Evolutionary conservation across 1,284 basidiomycete species (phyloP), one percentile per base, ranked within the genome.

Genomic region (Omphalotus olearius): DNA sequence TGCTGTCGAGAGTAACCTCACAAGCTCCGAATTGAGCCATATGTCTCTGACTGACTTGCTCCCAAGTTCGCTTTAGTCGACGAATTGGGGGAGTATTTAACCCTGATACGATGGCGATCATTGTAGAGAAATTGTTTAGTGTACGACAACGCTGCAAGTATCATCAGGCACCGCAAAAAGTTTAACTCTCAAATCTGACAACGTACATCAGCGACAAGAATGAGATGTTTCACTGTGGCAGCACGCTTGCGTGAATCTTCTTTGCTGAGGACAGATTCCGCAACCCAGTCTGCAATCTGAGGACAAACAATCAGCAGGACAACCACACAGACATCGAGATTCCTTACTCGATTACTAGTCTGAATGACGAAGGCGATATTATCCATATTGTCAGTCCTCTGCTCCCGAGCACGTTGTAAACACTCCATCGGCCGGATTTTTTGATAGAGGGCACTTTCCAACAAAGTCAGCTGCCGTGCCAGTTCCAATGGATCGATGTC

Each of bases 101-200:
- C 2, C 94, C 97, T 3, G 94, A 96, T 9, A 97, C 85, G 51
- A 99, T 93, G 26, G 96, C 93, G 62, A 93, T 93, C 83, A 98
- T 90, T 11, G 89, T 91, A 11, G 94, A 96, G 69, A 93, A 99
- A 69, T 99, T 99, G 65, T 96, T 91, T 58, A 99, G 70, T 14
- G 72, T 69, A 45, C 93, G 85, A 69, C 96, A 99, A 43, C 90
- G 88, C 93, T 98, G 59, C 51, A 47, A 56, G 30, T 33, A 40
- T 55, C 17, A 48, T 50, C 45, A 35, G 57, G 50, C 7, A 37
- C 43, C 20, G 37, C 42, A n/a, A 45, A 47, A 47, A 23, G 10
- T 1, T 6, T 4, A 3, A 20, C 20, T 7, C 18, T 13, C 14
- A 23, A 5, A 20, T 35, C 23, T 17, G 16, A 28, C 6, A 45